Conservation (phyloP, 1,139 yeast genomes). For the Pichia norvegensis region DNA sequence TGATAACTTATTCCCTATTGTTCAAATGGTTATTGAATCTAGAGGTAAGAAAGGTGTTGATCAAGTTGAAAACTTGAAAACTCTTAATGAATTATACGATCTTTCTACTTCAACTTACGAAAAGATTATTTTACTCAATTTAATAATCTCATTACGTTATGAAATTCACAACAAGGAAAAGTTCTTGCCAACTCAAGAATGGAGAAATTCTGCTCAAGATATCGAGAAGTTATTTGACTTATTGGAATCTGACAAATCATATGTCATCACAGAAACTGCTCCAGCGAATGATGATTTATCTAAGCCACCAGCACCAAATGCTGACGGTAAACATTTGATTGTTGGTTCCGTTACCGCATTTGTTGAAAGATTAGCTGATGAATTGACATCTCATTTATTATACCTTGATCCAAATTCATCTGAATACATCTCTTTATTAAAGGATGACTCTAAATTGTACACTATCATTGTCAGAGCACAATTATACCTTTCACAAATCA, state of each 20-base stretch:
- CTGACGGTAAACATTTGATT: conserved; percentile 60
- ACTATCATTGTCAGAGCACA: conserved; percentile 76
- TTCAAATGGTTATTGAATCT: conserved; percentile 72
- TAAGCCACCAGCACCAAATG: conserved; percentile 61
- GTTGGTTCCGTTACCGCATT: conserved; percentile 81
- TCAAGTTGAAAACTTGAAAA: conserved; percentile 65
- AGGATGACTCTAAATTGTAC: conserved; percentile 78
- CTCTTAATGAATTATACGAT: conserved; percentile 56
- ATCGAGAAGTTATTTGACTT: conserved; percentile 55
- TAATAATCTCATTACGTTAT: conserved; percentile 81
- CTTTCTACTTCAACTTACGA: conserved; percentile 61
- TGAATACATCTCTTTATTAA: conserved; percentile 84
- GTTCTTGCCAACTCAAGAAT: conserved; percentile 72
- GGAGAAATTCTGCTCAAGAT: conserved; percentile 67
- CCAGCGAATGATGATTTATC: conserved; percentile 73
- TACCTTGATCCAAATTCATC: conserved; percentile 91
- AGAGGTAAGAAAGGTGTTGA: conserved; percentile 96
- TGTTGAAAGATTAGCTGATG: conserved; percentile 93
- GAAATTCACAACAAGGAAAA: conserved; percentile 65
- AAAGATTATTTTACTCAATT: conserved; percentile 66
- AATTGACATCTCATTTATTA: conserved; percentile 80
- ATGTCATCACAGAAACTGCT: conserved; percentile 75
- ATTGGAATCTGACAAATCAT: conserved; percentile 56
- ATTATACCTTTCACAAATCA: conserved; percentile 66
- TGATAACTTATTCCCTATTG: conserved; percentile 52